phyloP scores from a whole-genome alignment of 345 rosid genomes.

The Durio zibethinus region DNA sequence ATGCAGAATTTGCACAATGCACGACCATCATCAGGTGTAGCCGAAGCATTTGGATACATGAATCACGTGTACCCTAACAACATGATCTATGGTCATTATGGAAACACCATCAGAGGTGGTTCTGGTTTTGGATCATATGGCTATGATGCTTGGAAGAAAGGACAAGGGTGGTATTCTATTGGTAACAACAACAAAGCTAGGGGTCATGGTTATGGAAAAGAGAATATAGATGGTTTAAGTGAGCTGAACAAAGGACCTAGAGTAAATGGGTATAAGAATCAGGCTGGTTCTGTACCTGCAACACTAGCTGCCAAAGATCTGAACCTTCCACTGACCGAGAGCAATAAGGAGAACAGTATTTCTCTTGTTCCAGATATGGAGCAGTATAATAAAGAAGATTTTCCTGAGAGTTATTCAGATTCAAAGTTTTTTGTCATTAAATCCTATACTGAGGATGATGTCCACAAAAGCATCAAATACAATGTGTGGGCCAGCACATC shows the following conservation, averaged over 20 bases:
- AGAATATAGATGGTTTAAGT: slow-evolving; percentile 61
- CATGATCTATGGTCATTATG: slow-evolving; percentile 54
- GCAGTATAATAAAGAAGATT: slow-evolving; percentile 47
- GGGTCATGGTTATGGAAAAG: slow-evolving; percentile 49
- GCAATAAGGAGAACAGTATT: slow-evolving; percentile 28
- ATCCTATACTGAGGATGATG: slow-evolving; percentile 84
- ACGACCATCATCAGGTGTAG: slow-evolving; percentile 38
- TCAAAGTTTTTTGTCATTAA: slow-evolving; percentile 73
- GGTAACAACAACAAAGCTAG: slow-evolving; percentile 53
- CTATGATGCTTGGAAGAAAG: slow-evolving; percentile 55
- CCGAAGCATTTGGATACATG: slow-evolving; percentile 44
- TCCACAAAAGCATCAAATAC: slow-evolving; percentile 78
- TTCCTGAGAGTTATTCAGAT: slow-evolving; percentile 45
- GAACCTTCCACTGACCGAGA: slow-evolving; percentile 29
- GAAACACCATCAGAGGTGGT: slow-evolving; percentile 40
- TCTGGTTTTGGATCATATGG: slow-evolving; percentile 51
- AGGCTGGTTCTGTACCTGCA: slow-evolving; percentile 34
- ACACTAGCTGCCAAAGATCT: slow-evolving; percentile 28
- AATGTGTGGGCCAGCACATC: slow-evolving; percentile 74
- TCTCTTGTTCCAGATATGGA: slow-evolving; percentile 32
- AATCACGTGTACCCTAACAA: slow-evolving; percentile 49
- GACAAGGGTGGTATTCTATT: slow-evolving; percentile 55
- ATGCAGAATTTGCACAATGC: slow-evolving; percentile 39
- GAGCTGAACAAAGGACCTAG: slow-evolving; percentile 85
- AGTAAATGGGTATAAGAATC: slow-evolving; percentile 42